Percentiles rank a stretch among this genome's conserved stretches.
Evolutionary conservation across 2,329 filamentous ascomycete genomes (phyloP).

Genomic region (Hypoxylon sp.): DNA sequence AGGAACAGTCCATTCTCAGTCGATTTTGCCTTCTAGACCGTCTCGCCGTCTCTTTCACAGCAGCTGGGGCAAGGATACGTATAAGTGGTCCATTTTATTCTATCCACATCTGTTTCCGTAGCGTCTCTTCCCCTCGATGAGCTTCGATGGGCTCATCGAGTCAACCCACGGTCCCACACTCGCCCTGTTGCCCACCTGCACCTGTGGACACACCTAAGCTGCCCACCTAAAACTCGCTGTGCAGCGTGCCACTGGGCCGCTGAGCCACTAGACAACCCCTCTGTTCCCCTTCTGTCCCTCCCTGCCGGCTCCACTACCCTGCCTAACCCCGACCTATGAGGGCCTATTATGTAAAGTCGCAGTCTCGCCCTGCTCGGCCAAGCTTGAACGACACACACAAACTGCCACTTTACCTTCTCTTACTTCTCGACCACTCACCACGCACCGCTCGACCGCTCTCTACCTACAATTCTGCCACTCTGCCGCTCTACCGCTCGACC

Average conservation of each 20-base stretch:
- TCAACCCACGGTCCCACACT: background rate
- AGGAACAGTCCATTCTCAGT: constrained; percentile 27
- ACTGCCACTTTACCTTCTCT: background rate
- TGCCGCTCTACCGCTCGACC: background rate
- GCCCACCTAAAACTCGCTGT: no score
- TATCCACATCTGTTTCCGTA: constrained; percentile 24
- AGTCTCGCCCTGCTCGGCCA: constrained; percentile 10
- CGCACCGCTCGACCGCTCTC: background rate
- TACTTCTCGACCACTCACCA: no score
- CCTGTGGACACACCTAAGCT: background rate
- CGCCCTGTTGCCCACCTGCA: background rate
- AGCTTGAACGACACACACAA: background rate
- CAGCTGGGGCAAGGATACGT: background rate
- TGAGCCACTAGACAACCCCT: no score
- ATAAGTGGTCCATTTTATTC: background rate
- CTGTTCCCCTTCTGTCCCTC: background rate
- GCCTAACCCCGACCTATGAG: background rate
- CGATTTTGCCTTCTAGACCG: constrained; percentile 33
- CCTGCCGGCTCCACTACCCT: background rate
- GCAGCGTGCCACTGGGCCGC: no score
- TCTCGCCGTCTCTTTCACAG: constrained; percentile 20
- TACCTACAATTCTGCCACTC: no score
- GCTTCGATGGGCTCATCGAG: constrained; percentile 2
- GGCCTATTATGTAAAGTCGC: background rate
- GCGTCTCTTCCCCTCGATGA: constrained; percentile 1